Evolutionary conservation across 805 yeast genomes (phyloP), one percentile per base, ranked within the genome.

Genomic region (Monosporozyma solicola): DNA sequence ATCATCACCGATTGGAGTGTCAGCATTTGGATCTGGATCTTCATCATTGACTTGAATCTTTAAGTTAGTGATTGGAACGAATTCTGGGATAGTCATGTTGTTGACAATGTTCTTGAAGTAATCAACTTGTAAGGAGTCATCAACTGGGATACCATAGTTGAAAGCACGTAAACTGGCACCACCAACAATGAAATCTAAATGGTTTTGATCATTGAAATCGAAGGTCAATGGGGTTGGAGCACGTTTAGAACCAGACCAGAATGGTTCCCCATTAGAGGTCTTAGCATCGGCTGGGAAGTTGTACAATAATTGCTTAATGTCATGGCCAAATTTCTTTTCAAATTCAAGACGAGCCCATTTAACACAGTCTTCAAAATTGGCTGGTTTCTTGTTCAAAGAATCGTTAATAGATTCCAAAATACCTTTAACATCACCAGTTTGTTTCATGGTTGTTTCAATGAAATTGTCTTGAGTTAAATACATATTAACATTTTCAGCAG

Each of bases 191-290:
- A 92, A 94, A 61, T 86, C 80, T 67, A 84, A 79, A 68, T 92
- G 97, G 61, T 88, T 86, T 11, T 77, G 76, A 65, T 89, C 82
- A 62, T 81, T 74, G 59, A 85, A 76, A 65, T 90, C 92, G 67
- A 94, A 90, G 13, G 59, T 74, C 57, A 90, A 76, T n/a, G 96
- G 88, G 47, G 77, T 80, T 49, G 99, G 99, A 20, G 96, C 96
- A 69, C 98, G 84, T 73, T 94, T 94, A 35, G 98, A 94, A 53
- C 97, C 97, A 22, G 96, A 81, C 99, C 99, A 94, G 72, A 94
- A 94, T 61, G 95, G 94, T 33, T 84, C 90, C 52, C 99, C 99
- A 50, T 78, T 78, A 0, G 96, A 82, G 3, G 97, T 94, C 46
- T 79, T 83, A 3, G 98, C 94, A 71, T 94, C 99, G 55, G 79